Evolutionary conservation across 257 asterid genomes (phyloP), one percentile per base, ranked within the genome.

Genomic region (Parsonsia alboflavescens): DNA sequence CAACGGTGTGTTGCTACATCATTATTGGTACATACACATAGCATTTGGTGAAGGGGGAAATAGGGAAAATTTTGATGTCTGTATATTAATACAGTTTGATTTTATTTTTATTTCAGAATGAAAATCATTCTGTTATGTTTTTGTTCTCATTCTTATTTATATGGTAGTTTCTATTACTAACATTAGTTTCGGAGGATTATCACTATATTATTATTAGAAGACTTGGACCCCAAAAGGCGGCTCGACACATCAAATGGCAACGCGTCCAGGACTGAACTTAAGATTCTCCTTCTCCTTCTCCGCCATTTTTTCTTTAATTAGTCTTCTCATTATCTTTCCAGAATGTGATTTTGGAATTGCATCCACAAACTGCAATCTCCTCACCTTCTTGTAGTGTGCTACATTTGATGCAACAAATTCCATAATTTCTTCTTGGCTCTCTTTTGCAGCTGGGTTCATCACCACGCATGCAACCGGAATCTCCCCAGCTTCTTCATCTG

Each of bases 391-490:
- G 68, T 92, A 92, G 50, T 79, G 88, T 0, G 96, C 96, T 5
- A 91, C 90, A 7, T 89, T 87, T 0, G 90, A 68, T 30, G 97
- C 84, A n/a, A 95, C 86, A 12, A 80, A 89, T 39, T 86, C 77
- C 73, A 90, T 81, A n/a, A 95, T 87, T n/a, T 92, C 96, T 44
- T 86, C 90, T 68, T 87, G 90, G 9, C 11, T 89, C 53, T 88
- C 97, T 74, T 76, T 86, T 15, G 98, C 90, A 45, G 76, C 79
- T 10, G 72, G 41, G 68, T 84, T 90, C 66, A 88, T 79, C 75
- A 95, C 99, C 11, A 90, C 96, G n/a, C 94, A 89, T 7, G 99
- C 97, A 0, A 79, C 93, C 24, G 98, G 97, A 52, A 92, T 85
- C 76, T 95, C 98, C 61, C 98, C 98, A 2, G 96, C 91, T 76